Base-by-base conservation (phyloP, 2,329 filamentous ascomycete species). In the Hansfordia pulvinata region DNA sequence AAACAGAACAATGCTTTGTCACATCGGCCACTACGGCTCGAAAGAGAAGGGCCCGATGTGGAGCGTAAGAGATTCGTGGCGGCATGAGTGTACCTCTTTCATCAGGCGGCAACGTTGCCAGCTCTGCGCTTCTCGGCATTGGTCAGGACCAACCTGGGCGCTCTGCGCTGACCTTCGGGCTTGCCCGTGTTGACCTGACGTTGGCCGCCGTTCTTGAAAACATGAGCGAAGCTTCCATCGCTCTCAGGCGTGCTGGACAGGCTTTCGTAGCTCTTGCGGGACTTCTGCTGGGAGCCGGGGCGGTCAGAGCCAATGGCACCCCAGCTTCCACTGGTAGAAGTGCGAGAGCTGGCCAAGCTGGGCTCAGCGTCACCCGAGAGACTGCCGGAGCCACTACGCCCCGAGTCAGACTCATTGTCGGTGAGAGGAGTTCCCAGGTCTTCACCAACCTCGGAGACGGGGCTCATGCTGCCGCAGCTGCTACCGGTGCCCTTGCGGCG, bases 51-150 rank as follows among this genome's bases (percentile, higher is more conserved):
- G n/a, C n/a, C n/a, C n/a, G n/a, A n/a, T n/a, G n/a, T n/a, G n/a
- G n/a, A n/a, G n/a, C n/a, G n/a, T n/a, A n/a, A n/a, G n/a, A n/a
- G n/a, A n/a, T n/a, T n/a, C n/a, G n/a, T n/a, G n/a, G n/a, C n/a
- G n/a, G n/a, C n/a, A n/a, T n/a, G n/a, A n/a, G n/a, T n/a, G n/a
- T n/a, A n/a, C n/a, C n/a, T n/a, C n/a, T n/a, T n/a, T n/a, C n/a
- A n/a, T 40, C 37, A 49, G 21, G 42, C 42, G n/a, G 35, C 38
- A 10, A 31, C 24, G 19, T 40, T 36, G 37, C 52, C 45, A 54
- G 69, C 78, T 66, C 84, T 92, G 53, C 85, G 80, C 71, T 93
- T 93, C 62, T 93, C 85, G 35, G 76, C 79, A 50, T 76, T 86
- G 39, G 81, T 86, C 39, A 94, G 68, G 39, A 94, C 79, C 47